phyloP scores from a whole-genome alignment of 257 asterid species.

The Scutellaria minor region DNA sequence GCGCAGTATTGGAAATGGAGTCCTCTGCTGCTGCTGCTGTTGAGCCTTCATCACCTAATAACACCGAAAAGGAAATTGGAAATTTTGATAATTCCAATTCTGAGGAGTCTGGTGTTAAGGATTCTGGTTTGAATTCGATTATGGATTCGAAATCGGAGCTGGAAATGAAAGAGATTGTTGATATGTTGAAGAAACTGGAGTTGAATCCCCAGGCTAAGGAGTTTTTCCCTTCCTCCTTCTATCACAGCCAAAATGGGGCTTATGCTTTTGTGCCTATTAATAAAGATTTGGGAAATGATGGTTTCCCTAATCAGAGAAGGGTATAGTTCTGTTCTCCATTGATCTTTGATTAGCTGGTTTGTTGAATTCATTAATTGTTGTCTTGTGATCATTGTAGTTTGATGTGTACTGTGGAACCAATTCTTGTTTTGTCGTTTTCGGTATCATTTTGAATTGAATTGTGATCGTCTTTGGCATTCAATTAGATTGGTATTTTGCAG shows the following conservation, averaged over 20 bases:
- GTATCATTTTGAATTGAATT: constrained; percentile 1
- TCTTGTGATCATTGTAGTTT: constrained; percentile 12
- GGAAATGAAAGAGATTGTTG: constrained; percentile 64
- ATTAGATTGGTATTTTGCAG: constrained; percentile 14
- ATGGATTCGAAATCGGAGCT: constrained; percentile 60
- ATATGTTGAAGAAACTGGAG: constrained; percentile 71
- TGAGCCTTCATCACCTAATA: constrained; percentile 51
- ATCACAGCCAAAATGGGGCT: constrained; percentile 54
- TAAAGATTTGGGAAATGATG: constrained; percentile 57
- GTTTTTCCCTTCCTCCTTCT: constrained; percentile 72
- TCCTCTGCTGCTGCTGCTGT: constrained; percentile 44
- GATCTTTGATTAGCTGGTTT: not conserved
- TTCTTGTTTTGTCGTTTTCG: constrained; percentile 25
- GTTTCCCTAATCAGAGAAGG: constrained; percentile 59
- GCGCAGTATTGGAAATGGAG: constrained; percentile 55
- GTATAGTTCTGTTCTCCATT: constrained; percentile 46
- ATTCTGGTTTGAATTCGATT: constrained; percentile 48
- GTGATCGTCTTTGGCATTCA: constrained; percentile 19
- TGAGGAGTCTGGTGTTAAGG: constrained; percentile 52
- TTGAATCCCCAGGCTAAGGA: constrained; percentile 90
- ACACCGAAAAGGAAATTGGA: constrained; percentile 32
- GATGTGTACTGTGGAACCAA: constrained; percentile 13
- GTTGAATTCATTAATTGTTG: constrained; percentile 17
- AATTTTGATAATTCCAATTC: constrained; percentile 42
- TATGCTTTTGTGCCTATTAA: constrained; percentile 46